A percentile compares a stretch with the other conserved stretches of the same genome.
phyloP scores from a whole-genome alignment of 192 early-diverging fungal genomes.

The Coemansia sp. region DNA sequence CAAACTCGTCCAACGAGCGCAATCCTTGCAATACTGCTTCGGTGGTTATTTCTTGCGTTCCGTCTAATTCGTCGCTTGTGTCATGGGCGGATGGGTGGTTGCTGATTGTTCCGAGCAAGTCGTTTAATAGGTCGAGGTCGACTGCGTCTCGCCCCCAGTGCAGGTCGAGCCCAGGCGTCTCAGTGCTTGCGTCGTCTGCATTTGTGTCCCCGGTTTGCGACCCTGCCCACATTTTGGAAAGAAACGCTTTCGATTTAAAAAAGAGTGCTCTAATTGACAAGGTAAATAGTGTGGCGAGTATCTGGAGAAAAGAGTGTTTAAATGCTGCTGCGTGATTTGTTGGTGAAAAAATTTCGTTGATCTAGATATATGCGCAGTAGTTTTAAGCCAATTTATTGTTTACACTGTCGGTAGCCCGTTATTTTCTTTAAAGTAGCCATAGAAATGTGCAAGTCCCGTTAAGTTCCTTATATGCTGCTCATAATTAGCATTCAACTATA shows the following conservation, averaged over 20 bases:
- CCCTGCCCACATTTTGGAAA: conserved; percentile 2
- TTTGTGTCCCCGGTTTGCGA: not conserved
- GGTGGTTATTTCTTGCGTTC: conserved; percentile 20
- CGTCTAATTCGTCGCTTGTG: not conserved
- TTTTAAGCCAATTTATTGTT: not conserved
- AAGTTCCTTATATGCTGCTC: no score
- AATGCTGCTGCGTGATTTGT: no score
- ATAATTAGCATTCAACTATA: no score
- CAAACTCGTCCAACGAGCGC: conserved; percentile 44
- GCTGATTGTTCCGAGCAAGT: not conserved
- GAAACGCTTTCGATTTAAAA: not conserved
- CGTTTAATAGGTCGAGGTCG: not conserved
- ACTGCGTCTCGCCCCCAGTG: not conserved
- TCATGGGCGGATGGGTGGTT: not conserved
- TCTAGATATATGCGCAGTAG: not conserved
- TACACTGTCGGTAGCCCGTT: not conserved
- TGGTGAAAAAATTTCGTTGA: conserved; percentile 1
- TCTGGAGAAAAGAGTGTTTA: no score
- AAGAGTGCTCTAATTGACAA: not conserved
- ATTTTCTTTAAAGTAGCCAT: not conserved
- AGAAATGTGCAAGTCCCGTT: not conserved
- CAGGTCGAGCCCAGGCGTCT: not conserved
- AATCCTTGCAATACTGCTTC: conserved; percentile 31
- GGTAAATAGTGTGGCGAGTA: not conserved
- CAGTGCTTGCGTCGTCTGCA: not conserved